These are phyloP conservation scores for Ustilago bromivora DNA, from an alignment of 1,284 basidiomycete species.

Conservation along the genomic window DNA sequence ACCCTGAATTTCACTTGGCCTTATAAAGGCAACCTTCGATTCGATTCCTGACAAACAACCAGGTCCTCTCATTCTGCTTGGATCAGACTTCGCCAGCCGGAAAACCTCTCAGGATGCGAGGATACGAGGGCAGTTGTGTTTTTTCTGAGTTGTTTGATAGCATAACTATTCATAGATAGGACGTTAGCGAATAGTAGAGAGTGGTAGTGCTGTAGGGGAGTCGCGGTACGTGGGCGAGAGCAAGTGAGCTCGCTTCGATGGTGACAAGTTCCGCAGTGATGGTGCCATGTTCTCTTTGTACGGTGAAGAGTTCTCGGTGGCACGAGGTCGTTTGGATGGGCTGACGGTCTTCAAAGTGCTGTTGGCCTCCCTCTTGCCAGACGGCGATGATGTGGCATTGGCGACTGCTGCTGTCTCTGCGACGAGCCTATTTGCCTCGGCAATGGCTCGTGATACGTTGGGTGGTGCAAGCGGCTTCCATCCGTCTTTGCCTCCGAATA, in stretches of 20 bases:
- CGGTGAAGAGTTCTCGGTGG: constrained; percentile 12
- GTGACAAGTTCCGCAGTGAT: constrained; percentile 13
- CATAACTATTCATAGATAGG: not conserved
- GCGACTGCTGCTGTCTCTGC: constrained; percentile 7
- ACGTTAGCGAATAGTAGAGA: constrained; percentile 30
- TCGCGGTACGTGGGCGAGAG: constrained; percentile 17
- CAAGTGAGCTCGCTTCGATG: constrained; percentile 32
- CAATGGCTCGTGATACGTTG: constrained; percentile 39
- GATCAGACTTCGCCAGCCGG: not conserved
- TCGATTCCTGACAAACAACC: not conserved
- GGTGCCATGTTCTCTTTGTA: constrained; percentile 40
- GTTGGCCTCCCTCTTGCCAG: constrained; percentile 25
- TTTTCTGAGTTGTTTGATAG: not conserved
- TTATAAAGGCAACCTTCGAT: not conserved
- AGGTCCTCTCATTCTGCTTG: not conserved
- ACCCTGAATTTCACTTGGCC: not conserved
- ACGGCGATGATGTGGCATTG: constrained; percentile 10
- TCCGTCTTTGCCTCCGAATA: constrained; percentile 42
- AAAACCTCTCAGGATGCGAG: not conserved
- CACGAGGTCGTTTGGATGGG: constrained; percentile 30
- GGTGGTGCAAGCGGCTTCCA: constrained; percentile 47
- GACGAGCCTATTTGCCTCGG: constrained; percentile 38
- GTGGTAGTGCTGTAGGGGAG: constrained; percentile 36
- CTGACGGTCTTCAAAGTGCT: not conserved
- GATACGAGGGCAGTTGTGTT: not conserved